phyloP scores from a whole-genome alignment of 768 basidiomycete genomes.

The Dacryopinax spathularia region DNA sequence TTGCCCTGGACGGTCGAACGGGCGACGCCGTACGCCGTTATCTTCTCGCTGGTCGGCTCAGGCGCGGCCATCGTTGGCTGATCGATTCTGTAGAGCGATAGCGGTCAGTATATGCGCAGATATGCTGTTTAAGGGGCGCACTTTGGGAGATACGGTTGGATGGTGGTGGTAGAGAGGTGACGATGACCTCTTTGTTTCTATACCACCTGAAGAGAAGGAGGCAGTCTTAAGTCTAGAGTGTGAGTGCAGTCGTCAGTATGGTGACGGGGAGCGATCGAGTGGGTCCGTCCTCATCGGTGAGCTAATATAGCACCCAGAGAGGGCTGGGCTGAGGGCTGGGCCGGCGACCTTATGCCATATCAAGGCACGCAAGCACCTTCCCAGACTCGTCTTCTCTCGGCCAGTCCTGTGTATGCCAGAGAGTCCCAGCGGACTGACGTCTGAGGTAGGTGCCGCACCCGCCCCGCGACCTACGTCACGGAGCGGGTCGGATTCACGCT shows the following conservation, averaged over 20 bases:
- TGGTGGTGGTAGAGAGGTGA: not conserved
- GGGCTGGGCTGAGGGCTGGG: not conserved
- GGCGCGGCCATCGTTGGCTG: not conserved
- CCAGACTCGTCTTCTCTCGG: too few relatives aligned
- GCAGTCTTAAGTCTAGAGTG: too few relatives aligned
- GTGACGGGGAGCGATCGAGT: conserved; percentile 12
- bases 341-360: too few relatives aligned
- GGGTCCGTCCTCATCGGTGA: not conserved
- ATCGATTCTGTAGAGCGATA: not conserved
- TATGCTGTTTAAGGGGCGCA: not conserved
- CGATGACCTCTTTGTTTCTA: not conserved
- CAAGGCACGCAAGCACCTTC: too few relatives aligned
- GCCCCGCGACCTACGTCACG: not conserved
- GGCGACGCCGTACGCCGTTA: conserved; percentile 16
- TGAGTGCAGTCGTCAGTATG: conserved; percentile 5
- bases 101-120: not conserved
- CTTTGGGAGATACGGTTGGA: conserved; percentile 5
- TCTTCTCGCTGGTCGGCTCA: not conserved
- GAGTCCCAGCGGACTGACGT: too few relatives aligned
- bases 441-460: not conserved
- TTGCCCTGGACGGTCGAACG: conserved; percentile 17
- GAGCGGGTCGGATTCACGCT: conserved; percentile 2
- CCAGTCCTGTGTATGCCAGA: too few relatives aligned
- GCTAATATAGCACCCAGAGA: conserved; percentile 1
- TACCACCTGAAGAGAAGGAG: too few relatives aligned